phyloP scores from a whole-genome alignment of 306 rosid genomes.

The Purshia tridentata region DNA sequence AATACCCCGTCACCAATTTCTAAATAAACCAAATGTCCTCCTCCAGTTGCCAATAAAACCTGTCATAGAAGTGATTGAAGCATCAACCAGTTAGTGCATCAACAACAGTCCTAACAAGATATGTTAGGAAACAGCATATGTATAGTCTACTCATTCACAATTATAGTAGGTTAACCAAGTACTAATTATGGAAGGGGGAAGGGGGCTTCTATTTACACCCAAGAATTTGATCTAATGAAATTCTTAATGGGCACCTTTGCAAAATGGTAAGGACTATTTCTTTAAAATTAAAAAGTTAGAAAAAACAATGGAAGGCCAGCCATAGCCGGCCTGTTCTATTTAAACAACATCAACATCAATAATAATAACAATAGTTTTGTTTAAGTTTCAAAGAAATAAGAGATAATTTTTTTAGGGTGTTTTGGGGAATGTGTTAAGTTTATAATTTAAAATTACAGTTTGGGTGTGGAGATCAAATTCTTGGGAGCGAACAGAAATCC shows the following conservation, averaged over 20 bases:
- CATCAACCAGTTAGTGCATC: background rate
- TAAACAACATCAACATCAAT: no score
- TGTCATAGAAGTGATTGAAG: conserved; percentile 38
- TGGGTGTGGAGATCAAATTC: background rate
- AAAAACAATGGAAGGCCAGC: no score
- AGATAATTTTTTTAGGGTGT: background rate
- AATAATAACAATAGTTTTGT: no score
- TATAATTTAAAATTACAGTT: background rate
- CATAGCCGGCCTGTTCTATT: no score
- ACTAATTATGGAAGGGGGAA: background rate
- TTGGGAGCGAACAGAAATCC: background rate
- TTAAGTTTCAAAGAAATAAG: no score
- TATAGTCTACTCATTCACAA: background rate
- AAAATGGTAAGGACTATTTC: no score
- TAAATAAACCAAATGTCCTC: conserved; percentile 81
- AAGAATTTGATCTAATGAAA: background rate
- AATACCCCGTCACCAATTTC: conserved; percentile 84
- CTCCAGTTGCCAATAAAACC: conserved; percentile 98
- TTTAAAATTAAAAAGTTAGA: no score
- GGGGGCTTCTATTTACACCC: background rate
- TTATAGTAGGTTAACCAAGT: background rate
- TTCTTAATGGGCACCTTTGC: background rate
- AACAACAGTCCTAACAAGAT: background rate
- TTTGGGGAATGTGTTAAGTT: background rate
- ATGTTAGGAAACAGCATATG: background rate